These are phyloP conservation scores for Fraxinus latifolia DNA, from an alignment of 305 asterid genomes.

Conservation along the genomic window DNA sequence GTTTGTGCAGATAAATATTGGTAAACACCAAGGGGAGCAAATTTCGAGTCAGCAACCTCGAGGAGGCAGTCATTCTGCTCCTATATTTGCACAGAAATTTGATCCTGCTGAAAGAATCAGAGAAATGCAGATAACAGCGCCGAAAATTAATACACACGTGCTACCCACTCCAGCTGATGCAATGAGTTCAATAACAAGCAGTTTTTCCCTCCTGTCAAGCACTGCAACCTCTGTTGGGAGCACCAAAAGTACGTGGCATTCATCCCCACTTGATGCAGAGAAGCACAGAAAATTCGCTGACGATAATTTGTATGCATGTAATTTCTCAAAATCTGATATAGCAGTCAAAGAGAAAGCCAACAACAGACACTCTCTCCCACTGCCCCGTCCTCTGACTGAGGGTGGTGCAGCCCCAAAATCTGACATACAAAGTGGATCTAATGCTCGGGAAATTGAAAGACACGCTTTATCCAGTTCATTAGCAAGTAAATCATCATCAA, in stretches of 20 bases:
- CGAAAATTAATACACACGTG: constrained; percentile 60
- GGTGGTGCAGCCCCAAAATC: constrained; percentile 40
- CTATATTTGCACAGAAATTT: constrained; percentile 69
- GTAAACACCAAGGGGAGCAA: constrained; percentile 55
- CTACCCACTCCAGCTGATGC: constrained; percentile 95
- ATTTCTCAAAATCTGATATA: constrained; percentile 40
- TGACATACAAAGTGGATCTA: constrained; percentile 51
- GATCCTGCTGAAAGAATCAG: constrained; percentile 58
- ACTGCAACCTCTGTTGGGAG: constrained; percentile 31
- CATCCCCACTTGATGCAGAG: constrained; percentile 70
- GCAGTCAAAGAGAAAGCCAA: constrained; percentile 43
- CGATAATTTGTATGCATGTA: constrained; percentile 33
- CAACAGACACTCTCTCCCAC: constrained; percentile 58
- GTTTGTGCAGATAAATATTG: constrained; percentile 37
- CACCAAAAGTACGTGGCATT: constrained; percentile 64
- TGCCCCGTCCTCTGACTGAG: constrained; percentile 66
- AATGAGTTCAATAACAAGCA: constrained; percentile 48
- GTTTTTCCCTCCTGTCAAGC: constrained; percentile 32
- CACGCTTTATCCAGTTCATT: constrained; percentile 83
- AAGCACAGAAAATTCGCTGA: constrained; percentile 46
- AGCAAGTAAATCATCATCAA: constrained; percentile 65
- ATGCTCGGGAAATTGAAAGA: constrained; percentile 45
- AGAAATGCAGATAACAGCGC: constrained; percentile 50
- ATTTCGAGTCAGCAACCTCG: constrained; percentile 42
- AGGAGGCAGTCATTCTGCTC: constrained; percentile 78